Percentiles rank a stretch among this genome's conserved stretches.
phyloP scores from a whole-genome alignment of 2,329 filamentous ascomycete species.

The Aschersonia sp. region DNA sequence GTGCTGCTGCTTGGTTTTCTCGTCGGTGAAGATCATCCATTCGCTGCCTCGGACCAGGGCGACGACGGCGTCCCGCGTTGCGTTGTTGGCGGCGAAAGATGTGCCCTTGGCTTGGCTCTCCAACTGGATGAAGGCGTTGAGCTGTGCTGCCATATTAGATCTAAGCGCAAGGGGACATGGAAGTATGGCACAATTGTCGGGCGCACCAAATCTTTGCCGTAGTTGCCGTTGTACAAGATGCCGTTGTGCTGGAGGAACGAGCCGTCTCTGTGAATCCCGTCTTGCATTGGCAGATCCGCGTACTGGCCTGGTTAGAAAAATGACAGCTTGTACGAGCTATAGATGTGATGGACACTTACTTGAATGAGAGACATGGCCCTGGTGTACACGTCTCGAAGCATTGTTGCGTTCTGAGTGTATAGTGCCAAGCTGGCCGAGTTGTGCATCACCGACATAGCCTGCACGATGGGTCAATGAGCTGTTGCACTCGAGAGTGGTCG shows the following conservation, averaged over 20 bases:
- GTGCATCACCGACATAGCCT: constrained; percentile 11
- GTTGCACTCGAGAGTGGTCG: not conserved
- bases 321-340: not conserved
- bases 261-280: constrained; percentile 11
- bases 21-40: constrained; percentile 10
- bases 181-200: not conserved
- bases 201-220: constrained; percentile 10
- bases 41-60: constrained; percentile 8
- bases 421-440: constrained; percentile 10
- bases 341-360: constrained; percentile 1
- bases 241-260: constrained; percentile 11
- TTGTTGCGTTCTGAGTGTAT: constrained; percentile 8
- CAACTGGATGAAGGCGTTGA: constrained; percentile 11
- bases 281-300: constrained; percentile 5
- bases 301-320: constrained; percentile 3
- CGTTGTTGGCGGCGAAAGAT: constrained; percentile 7
- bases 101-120: constrained; percentile 9
- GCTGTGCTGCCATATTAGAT: constrained; percentile 1
- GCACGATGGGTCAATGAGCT: not conserved
- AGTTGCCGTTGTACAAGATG: constrained; percentile 11
- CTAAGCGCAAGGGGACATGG: not conserved
- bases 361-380: constrained; percentile 8
- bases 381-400: constrained; percentile 6
- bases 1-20: constrained; percentile 5
- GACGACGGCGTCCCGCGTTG: constrained; percentile 8